Percentiles rank a stretch among this genome's conserved stretches.
These are phyloP conservation scores for Macrophomina phaseolina DNA, from an alignment of 2,329 filamentous ascomycete genomes.

Conservation along the genomic window DNA sequence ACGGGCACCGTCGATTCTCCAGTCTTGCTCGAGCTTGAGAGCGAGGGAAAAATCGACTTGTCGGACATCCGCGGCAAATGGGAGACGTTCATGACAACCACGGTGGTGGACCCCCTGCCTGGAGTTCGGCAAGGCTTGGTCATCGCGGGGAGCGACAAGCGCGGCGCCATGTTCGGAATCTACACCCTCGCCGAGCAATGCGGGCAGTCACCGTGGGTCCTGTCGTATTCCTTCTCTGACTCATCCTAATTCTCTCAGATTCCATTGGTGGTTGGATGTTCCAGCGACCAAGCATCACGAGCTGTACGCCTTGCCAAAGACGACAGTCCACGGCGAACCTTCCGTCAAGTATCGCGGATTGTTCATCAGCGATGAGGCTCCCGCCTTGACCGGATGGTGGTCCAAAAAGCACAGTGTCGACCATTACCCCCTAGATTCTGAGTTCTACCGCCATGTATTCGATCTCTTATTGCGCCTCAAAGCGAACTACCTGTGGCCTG, in stretches of 20 bases:
- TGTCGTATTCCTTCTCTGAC: too few species aligned
- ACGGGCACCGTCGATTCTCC: too few species aligned
- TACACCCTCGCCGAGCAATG: conserved; percentile 34
- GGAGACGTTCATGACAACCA: background rate
- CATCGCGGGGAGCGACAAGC: conserved; percentile 33
- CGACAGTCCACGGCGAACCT: conserved; percentile 28
- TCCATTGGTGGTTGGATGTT: conserved; percentile 31
- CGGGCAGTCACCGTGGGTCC: conserved; percentile 32
- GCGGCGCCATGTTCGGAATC: conserved; percentile 33
- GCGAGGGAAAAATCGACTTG: background rate
- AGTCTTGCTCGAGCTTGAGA: background rate
- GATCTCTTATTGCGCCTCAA: conserved; percentile 30
- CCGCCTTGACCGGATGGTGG: conserved; percentile 30
- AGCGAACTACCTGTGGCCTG: conserved; percentile 34
- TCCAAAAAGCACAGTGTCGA: conserved; percentile 24
- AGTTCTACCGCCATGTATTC: conserved; percentile 30
- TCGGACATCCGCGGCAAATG: background rate
- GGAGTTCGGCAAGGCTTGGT: conserved; percentile 21
- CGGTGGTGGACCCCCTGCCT: background rate
- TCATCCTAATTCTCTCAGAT: conserved; percentile 7
- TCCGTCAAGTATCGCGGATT: conserved; percentile 30
- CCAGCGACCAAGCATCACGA: conserved; percentile 25
- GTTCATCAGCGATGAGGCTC: conserved; percentile 32
- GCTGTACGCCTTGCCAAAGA: conserved; percentile 26
- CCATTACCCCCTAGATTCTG: conserved; percentile 24